Evolutionary conservation across 495 filamentous ascomycete species (phyloP).

Genomic region (Aspergillus indologenus): DNA sequence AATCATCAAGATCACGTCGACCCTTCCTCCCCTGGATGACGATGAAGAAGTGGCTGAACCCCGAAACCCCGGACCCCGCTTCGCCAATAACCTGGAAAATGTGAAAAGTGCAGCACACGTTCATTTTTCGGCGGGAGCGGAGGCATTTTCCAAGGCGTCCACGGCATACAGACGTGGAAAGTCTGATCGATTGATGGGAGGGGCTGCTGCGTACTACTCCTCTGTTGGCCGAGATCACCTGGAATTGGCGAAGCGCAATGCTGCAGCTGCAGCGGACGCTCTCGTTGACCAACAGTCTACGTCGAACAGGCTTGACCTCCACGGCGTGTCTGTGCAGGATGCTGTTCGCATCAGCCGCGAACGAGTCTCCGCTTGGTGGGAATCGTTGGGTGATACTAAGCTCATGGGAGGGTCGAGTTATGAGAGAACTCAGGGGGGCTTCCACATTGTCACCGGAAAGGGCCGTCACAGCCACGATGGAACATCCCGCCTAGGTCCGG

Average conservation of each 20-base stretch:
- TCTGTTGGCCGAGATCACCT: conserved; percentile 53
- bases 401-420: conserved; percentile 42
- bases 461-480: conserved; percentile 79
- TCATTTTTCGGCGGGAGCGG: conserved; percentile 39
- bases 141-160: conserved; percentile 58
- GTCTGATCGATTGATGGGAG: conserved; percentile 64
- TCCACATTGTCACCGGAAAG: conserved; percentile 74
- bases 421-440: conserved; percentile 44
- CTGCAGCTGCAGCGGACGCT: conserved; percentile 54
- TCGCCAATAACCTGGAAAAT: conserved; percentile 24
- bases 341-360: conserved; percentile 70
- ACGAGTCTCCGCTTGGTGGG: conserved; percentile 76
- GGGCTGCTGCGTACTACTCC: conserved; percentile 64
- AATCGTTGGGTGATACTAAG: conserved; percentile 57
- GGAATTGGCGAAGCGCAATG: conserved; percentile 40
- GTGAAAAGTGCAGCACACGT: conserved; percentile 31
- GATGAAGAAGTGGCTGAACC: conserved; percentile 25
- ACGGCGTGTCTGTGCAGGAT: conserved; percentile 78
- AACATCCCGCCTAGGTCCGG: conserved; percentile 68
- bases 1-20: conserved; percentile 39
- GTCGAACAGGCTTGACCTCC: conserved; percentile 64
- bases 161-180: conserved; percentile 59
- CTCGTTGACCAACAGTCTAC: conserved; percentile 61
- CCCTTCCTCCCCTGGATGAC: conserved; percentile 30
- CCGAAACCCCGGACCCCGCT: conserved; percentile 6